Evolutionary conservation across 2,329 filamentous ascomycete species (phyloP).

Genomic region (Exophiala phaeomuriformis): DNA sequence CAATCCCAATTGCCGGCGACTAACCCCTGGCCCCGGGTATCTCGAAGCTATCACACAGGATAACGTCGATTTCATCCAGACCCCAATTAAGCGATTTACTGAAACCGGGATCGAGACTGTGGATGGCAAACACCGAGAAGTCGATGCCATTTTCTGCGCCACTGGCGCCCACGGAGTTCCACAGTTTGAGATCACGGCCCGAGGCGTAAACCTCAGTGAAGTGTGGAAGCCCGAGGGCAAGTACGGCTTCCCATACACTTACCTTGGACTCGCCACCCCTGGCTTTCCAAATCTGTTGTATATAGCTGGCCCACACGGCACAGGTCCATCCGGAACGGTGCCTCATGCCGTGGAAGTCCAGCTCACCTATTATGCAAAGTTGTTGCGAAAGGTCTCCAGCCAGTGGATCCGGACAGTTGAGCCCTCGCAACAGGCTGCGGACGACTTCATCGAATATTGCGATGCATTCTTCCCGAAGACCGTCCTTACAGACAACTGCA

Average conservation of each 20-base stretch:
- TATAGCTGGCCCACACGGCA: slow-evolving; percentile 36
- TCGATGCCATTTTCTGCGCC: slow-evolving; percentile 32
- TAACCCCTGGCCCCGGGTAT: slow-evolving; percentile 59
- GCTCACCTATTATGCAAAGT: slow-evolving; percentile 57
- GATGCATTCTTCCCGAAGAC: slow-evolving; percentile 51
- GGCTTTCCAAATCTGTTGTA: slow-evolving; percentile 43
- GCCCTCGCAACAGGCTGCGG: slow-evolving; percentile 52
- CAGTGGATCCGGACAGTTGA: slow-evolving; percentile 59
- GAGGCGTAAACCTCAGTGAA: slow-evolving; percentile 26
- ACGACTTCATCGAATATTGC: slow-evolving; percentile 57
- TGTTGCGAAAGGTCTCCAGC: slow-evolving; percentile 58
- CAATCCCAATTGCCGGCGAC: slow-evolving; percentile 35
- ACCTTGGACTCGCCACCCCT: slow-evolving; percentile 35
- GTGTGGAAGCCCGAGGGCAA: slow-evolving; percentile 30
- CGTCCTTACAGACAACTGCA: slow-evolving; percentile 32
- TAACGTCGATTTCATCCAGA: slow-evolving; percentile 56
- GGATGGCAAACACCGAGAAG: slow-evolving; percentile 21
- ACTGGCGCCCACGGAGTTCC: slow-evolving; percentile 35
- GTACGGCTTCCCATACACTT: slow-evolving; percentile 30
- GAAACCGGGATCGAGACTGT: slow-evolving; percentile 39
- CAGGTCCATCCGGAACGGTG: slow-evolving; percentile 57
- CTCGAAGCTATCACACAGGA: slow-evolving; percentile 56
- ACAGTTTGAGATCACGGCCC: slow-evolving; percentile 31
- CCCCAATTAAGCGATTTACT: slow-evolving; percentile 53
- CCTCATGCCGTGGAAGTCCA: slow-evolving; percentile 62